Base-by-base conservation (phyloP, 2,329 filamentous ascomycete species). In the Phialophora chinensis region DNA sequence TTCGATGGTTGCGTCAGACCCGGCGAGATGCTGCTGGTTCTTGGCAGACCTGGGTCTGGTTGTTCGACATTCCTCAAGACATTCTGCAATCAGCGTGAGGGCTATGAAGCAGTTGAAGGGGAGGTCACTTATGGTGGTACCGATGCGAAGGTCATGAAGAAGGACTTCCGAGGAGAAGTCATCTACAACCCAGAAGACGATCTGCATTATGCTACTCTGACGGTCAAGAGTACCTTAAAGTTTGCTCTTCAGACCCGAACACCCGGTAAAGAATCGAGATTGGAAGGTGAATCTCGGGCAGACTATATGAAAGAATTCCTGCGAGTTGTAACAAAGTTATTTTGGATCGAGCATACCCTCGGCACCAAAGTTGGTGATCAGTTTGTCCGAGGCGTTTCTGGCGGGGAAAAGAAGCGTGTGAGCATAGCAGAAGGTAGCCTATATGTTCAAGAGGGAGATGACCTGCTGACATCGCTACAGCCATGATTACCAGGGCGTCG, bases 121-220 rank as follows among this genome's bases (percentile, higher is more conserved):
- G 79, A 81, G 55, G 81, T 84, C 27, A 77, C 74, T 8, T 85
- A 89, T 71, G 86, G 85, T n/a, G 84, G 85, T 10, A 85, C 85
- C 0, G 79, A 83, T 70, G 80, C 85, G 0, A 74, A 80, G 7
- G 79, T 78, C 14, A 85, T 86, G 82, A 76, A 74, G 2, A 82
- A 85, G 68, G 82, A 79, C 10, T 83, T 80, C 69, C 75, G 79
- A 27, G 81, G 80, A 14, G 79, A 82, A 72, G 77, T 80, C 53
- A 81, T 91, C 12, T 93, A 94, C 75, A 92, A 92, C 71, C 88
- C 91, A 14, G 91, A 94, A 78, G 87, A 89, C 31, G 90, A 92
- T 74, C 83, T 89, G 31, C 91, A 93, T 74, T 93, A 92, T 69
- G 88, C 91, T 0, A 88, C 91, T n/a, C 79, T 95, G 25, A 91